Percentiles rank a stretch among this genome's conserved stretches.
These are phyloP conservation scores for Suhomyces terraborum DNA, from an alignment of 1,139 yeast species.

Conservation along the genomic window DNA sequence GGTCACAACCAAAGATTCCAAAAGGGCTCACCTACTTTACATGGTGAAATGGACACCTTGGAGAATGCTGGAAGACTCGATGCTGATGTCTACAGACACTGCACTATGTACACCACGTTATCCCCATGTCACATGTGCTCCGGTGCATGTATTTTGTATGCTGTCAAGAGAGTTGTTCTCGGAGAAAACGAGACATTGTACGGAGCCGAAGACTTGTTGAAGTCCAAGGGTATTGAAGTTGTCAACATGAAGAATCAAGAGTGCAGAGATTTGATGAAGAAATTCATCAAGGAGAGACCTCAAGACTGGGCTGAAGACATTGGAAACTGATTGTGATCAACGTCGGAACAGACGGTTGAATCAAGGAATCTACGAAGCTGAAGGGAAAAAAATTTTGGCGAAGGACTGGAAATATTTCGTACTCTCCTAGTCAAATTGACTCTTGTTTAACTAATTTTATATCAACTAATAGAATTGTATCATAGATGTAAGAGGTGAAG, in stretches of 20 bases:
- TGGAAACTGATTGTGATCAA: slow-evolving; percentile 60
- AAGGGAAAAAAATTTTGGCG: too few species aligned
- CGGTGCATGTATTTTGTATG: slow-evolving; percentile 88
- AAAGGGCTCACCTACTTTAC: slow-evolving; percentile 75
- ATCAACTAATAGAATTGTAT: too few species aligned
- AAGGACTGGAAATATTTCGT: too few species aligned
- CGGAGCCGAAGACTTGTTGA: slow-evolving; percentile 76
- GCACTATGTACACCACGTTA: slow-evolving; percentile 85
- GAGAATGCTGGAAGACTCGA: slow-evolving; percentile 88
- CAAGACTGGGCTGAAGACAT: slow-evolving; percentile 89
- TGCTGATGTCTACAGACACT: slow-evolving; percentile 65
- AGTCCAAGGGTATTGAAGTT: slow-evolving; percentile 70
- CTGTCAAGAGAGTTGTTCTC: slow-evolving; percentile 78
- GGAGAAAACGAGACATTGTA: slow-evolving; percentile 82
- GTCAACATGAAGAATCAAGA: slow-evolving; percentile 64
- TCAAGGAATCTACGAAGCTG: too few species aligned
- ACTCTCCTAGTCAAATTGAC: too few species aligned
- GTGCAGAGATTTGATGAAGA: slow-evolving; percentile 73
- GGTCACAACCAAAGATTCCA: slow-evolving; percentile 92
- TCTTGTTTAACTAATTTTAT: too few species aligned
- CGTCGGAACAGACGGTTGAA: too few species aligned
- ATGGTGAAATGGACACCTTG: slow-evolving; percentile 86
- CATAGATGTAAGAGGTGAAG: too few species aligned
- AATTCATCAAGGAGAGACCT: slow-evolving; percentile 77
- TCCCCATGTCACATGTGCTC: slow-evolving; percentile 96